A percentile compares a stretch with the other conserved stretches of the same genome.
These are phyloP conservation scores for Butyriboletus loyo DNA, from an alignment of 768 basidiomycete species.

Conservation along the genomic window DNA sequence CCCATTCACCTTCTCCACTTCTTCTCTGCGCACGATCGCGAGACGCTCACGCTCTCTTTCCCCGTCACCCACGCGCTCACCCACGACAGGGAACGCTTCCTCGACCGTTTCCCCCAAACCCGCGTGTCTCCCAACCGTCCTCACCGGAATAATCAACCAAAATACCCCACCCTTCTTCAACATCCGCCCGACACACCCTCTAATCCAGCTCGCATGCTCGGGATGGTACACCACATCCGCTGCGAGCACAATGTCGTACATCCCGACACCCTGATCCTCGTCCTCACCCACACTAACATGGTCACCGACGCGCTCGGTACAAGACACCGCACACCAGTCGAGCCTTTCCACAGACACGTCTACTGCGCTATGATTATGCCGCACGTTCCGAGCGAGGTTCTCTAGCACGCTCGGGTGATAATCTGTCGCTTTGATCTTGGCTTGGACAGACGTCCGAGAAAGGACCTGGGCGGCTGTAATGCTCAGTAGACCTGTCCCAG, in stretches of 20 bases:
- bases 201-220: slow-evolving; percentile 67
- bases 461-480: slow-evolving; percentile 58
- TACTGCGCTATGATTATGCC: slow-evolving; percentile 42
- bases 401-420: slow-evolving; percentile 72
- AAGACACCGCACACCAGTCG: slow-evolving; percentile 60
- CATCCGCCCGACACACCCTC: slow-evolving; percentile 51
- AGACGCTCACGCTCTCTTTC: slow-evolving; percentile 28
- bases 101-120: slow-evolving; percentile 57
- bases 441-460: slow-evolving; percentile 5
- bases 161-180: slow-evolving; percentile 51
- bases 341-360: slow-evolving; percentile 47
- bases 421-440: slow-evolving; percentile 64
- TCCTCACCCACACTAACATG: not conserved
- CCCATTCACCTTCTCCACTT: slow-evolving; percentile 47
- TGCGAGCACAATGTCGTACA: slow-evolving; percentile 69
- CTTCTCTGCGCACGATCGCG: slow-evolving; percentile 46
- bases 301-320: slow-evolving; percentile 14
- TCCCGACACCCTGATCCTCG: not conserved
- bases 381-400: slow-evolving; percentile 63
- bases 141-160: slow-evolving; percentile 70
- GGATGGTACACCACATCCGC: slow-evolving; percentile 81
- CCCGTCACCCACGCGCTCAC: not conserved
- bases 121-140: slow-evolving; percentile 62
- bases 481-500: slow-evolving; percentile 82
- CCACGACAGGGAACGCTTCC: slow-evolving; percentile 42